Evolutionary conservation across 2,329 filamentous ascomycete species (phyloP), one percentile per base, ranked within the genome.

Genomic region (Dactylellina drechsleri): DNA sequence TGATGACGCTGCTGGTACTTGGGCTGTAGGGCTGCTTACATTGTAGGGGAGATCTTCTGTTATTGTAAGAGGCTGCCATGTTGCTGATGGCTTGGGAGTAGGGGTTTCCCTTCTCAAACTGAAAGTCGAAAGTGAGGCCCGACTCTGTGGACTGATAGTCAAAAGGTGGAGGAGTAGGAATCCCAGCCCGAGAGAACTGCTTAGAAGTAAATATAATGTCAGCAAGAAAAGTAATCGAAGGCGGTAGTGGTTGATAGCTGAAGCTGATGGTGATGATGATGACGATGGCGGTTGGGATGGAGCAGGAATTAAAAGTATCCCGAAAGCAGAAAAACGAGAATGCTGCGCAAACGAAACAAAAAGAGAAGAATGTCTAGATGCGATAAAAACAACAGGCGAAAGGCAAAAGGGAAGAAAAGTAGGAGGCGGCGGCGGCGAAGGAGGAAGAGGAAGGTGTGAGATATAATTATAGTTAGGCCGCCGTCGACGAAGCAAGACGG

Each of bases 101-200:
- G 12, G 68, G 68, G 43, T 45, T 60, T 54, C 61, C 61, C 68
- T 73, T 73, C 54, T 73, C 68, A 53, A 73, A 73, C 68, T 73
- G 68, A 53, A 73, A 73, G 49, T 73, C 68, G 68, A 73, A 73
- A 20, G 68, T 66, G 18, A 73, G 61, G 61, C 68, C 47, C 54
- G 61, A 60, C n/a, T 73, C 68, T 45, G 68, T 40, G 68, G 49
- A 61, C 56, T 73, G 68, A 57, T 73, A 73, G 60, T 73, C 68
- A 28, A 73, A 73, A 49, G 68, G 68, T 53, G 68, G 68, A 73
- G 68, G 68, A 73, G 68, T 73, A 50, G 68, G 68, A 66, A 73
- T 73, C 68, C 68, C 68, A 73, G 68, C 68, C 68, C 68, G 60
- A 54, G 68, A 73, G 68, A 73, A 73, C 68, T 73, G 68, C 40